These are phyloP conservation scores for Backusella westeae DNA, from an alignment of 192 early-diverging fungal genomes.

Conservation along the genomic window DNA sequence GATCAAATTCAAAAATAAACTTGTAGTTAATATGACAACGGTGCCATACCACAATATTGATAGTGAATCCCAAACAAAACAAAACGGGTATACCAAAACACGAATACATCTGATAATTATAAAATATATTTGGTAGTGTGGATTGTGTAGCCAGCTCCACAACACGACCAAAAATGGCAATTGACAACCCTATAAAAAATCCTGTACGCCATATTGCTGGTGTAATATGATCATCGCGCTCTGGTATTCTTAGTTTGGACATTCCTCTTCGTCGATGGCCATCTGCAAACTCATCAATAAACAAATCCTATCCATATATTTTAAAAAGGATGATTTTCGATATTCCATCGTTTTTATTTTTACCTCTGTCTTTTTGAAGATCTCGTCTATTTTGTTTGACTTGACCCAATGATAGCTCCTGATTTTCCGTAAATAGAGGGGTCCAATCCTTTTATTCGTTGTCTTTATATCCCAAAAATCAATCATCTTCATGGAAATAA, in stretches of 20 bases:
- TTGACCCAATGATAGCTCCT: conserved; percentile 56
- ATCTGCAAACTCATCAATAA: conserved; percentile 58
- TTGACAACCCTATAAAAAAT: conserved; percentile 55
- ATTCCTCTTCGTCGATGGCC: conserved; percentile 65
- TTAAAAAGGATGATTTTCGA: conserved; percentile 41
- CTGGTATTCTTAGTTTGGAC: conserved; percentile 59
- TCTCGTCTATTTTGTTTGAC: neutral
- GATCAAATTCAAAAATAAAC: conserved; percentile 71
- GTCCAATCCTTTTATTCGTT: conserved; percentile 44
- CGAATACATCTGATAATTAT: conserved; percentile 60
- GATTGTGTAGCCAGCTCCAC: conserved; percentile 42
- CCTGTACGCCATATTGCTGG: conserved; percentile 52
- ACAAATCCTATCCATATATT: conserved; percentile 43
- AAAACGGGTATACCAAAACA: conserved; percentile 59
- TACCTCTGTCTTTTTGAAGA: conserved; percentile 28
- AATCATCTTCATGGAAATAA: neutral
- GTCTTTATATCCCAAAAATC: conserved; percentile 26
- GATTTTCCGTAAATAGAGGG: conserved; percentile 41
- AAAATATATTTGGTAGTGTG: conserved; percentile 25
- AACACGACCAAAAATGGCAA: conserved; percentile 51
- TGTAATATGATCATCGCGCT: conserved; percentile 16
- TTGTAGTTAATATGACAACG: conserved; percentile 73
- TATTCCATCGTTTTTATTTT: neutral
- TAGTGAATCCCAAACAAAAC: conserved; percentile 59
- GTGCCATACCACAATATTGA: conserved; percentile 68